phyloP scores from a whole-genome alignment of 306 rosid species.

The Vigna trinervia region DNA sequence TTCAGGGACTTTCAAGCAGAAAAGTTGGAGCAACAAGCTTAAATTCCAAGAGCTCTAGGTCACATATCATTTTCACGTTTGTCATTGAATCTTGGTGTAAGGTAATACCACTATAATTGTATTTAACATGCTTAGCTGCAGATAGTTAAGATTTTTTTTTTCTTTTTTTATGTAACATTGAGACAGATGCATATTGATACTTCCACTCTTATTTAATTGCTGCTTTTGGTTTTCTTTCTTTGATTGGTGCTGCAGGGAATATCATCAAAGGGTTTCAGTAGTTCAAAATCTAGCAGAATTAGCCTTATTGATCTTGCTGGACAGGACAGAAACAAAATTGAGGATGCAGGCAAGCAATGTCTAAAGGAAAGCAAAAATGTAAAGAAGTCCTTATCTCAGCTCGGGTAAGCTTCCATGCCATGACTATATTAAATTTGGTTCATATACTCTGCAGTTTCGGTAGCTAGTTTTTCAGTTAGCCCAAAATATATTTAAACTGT shows the following conservation, averaged over 20 bases:
- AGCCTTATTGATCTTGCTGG: slow-evolving; percentile 96
- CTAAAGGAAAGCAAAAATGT: slow-evolving; percentile 69
- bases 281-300: slow-evolving; percentile 95
- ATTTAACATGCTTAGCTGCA: slow-evolving; percentile 12
- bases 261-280: slow-evolving; percentile 79
- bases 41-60: slow-evolving; percentile 92
- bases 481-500: neutral
- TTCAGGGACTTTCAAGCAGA: slow-evolving; percentile 97
- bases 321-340: slow-evolving; percentile 69
- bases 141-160: neutral
- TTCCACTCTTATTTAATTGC: slow-evolving; percentile 18
- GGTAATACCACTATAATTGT: slow-evolving; percentile 56
- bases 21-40: slow-evolving; percentile 90
- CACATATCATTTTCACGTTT: slow-evolving; percentile 87
- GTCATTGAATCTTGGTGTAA: slow-evolving; percentile 92
- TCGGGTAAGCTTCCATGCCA: slow-evolving; percentile 72
- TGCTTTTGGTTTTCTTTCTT: slow-evolving; percentile 35
- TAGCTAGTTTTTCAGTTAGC: neutral
- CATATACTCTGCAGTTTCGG: slow-evolving; percentile 2
- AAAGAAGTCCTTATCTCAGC: slow-evolving; percentile 86
- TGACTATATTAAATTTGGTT: neutral
- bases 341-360: slow-evolving; percentile 64
- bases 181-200: neutral
- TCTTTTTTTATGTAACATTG: slow-evolving; percentile 9
- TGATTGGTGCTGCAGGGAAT: slow-evolving; percentile 60